A percentile compares a stretch with the other conserved stretches of the same genome.
Conservation (phyloP, 148 eudicot species). For the Euryodendron excelsum region DNA sequence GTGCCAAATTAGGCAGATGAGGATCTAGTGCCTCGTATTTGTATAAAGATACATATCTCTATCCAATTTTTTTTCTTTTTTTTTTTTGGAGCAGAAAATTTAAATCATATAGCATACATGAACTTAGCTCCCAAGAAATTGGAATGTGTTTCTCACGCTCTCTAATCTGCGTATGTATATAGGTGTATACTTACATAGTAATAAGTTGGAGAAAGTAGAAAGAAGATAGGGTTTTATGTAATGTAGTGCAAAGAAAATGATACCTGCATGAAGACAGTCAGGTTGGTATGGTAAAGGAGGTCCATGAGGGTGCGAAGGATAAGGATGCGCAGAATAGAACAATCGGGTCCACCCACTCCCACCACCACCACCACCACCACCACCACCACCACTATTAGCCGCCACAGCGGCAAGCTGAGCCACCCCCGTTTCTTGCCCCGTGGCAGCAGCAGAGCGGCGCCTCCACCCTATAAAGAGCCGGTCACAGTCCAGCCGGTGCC, state of each 20-base stretch:
- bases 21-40: too few species aligned
- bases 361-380: too few species aligned
- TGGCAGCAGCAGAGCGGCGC: slow-evolving; percentile 7
- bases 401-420: slow-evolving; percentile 17
- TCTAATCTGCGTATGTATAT: background rate
- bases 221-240: background rate
- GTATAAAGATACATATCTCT: background rate
- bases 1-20: too few species aligned
- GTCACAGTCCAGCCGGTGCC: slow-evolving; percentile 43
- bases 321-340: slow-evolving; percentile 29
- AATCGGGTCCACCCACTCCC: slow-evolving; percentile 25
- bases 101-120: too few species aligned
- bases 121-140: slow-evolving; percentile 9
- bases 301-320: slow-evolving; percentile 28
- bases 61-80: background rate
- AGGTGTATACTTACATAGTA: background rate
- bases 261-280: slow-evolving; percentile 52
- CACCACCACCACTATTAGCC: slow-evolving; percentile 5
- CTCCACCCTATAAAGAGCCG: slow-evolving; percentile 71
- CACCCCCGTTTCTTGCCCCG: slow-evolving; percentile 6
- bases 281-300: slow-evolving; percentile 38
- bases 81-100: too few species aligned
- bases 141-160: slow-evolving; percentile 32
- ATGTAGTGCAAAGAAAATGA: background rate
- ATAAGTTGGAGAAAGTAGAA: background rate